Conservation (phyloP, 306 rosid genomes). For the Benincasa hispida region DNA sequence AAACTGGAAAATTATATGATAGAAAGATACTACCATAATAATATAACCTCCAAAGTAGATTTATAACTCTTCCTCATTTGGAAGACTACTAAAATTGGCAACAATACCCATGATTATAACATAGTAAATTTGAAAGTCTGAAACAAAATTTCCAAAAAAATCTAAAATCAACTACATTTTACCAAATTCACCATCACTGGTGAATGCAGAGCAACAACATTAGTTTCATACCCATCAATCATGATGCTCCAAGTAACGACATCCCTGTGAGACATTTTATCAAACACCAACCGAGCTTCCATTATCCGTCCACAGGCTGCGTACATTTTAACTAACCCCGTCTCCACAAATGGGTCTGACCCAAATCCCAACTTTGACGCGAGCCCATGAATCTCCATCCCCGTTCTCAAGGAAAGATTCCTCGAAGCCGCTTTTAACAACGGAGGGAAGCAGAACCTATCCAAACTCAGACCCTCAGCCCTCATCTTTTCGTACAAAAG, state of each 20-base stretch:
- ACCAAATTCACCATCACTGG: neutral
- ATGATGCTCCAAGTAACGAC: constrained; percentile 70
- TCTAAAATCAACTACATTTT: neutral
- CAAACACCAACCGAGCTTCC: constrained; percentile 69
- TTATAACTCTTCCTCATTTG: too few relatives aligned
- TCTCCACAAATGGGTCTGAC: constrained; percentile 61
- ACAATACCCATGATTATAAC: too few relatives aligned
- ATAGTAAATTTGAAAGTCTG: too few relatives aligned
- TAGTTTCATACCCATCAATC: constrained; percentile 49
- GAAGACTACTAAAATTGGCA: too few relatives aligned
- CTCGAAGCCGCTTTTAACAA: constrained; percentile 49
- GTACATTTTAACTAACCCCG: constrained; percentile 58
- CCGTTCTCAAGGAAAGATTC: constrained; percentile 27
- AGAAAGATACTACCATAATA: neutral
- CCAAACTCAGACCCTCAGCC: constrained; percentile 24
- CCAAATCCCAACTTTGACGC: constrained; percentile 49
- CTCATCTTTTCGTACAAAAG: constrained; percentile 44
- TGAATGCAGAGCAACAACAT: neutral
- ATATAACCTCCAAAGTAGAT: too few relatives aligned
- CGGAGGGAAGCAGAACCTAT: constrained; percentile 65
- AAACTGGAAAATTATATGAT: neutral
- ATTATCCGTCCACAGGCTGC: constrained; percentile 38
- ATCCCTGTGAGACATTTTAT: constrained; percentile 65
- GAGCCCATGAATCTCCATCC: constrained; percentile 67
- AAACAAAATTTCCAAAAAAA: neutral